Base-by-base conservation (phyloP, 2,329 filamentous ascomycete species). In the Phymatotrichopsis omnivora region DNA sequence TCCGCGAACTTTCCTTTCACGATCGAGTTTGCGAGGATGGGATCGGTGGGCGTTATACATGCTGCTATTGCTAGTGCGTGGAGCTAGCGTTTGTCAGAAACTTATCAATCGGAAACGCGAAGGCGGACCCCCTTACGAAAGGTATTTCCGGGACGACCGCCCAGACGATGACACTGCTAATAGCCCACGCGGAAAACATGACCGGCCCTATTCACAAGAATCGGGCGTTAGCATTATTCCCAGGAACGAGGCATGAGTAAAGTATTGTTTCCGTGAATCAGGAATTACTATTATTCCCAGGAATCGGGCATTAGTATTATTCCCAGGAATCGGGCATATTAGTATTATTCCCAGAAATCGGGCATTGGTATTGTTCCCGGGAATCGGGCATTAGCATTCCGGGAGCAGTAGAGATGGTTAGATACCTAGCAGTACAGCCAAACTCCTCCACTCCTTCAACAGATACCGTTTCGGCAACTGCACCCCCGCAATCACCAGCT, bases 1-100 rank as follows among this genome's bases (percentile, higher is more conserved):
- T 94, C 86, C 1, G 87, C 87, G 60, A 93, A 95, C 57, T 84
- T 87, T 24, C 86, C 86, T 67, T 94, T 94, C 34, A 94, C 85
- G 46, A 94, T 93, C 2, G 82, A 82, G 53, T 91, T 89, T 12
- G 82, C 89, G 28, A 94, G 64, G 1, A 94, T 78, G 0, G 87
- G 87, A 58, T 95, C 87, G 0, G 87, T 94, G 0, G 86, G 87
- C 2, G 87, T 91, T n/a, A 95, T 78, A 59, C 86, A 93, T 1
- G 86, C 82, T 1, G 78, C 86, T 8, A 93, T 69, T 12, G 79
- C 82, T 8, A 94, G 69, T 0, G 87, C 82, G 55, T 91, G 81
- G 2, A 94, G 23, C 52, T 56, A 35, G 19, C 28, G 33, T n/a
- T 10, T 3, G 11, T 4, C 10, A 28, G 7, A 27, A 19, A 11